phyloP scores from a whole-genome alignment of 78 protist species.

The Anaeramoeba ignava region DNA sequence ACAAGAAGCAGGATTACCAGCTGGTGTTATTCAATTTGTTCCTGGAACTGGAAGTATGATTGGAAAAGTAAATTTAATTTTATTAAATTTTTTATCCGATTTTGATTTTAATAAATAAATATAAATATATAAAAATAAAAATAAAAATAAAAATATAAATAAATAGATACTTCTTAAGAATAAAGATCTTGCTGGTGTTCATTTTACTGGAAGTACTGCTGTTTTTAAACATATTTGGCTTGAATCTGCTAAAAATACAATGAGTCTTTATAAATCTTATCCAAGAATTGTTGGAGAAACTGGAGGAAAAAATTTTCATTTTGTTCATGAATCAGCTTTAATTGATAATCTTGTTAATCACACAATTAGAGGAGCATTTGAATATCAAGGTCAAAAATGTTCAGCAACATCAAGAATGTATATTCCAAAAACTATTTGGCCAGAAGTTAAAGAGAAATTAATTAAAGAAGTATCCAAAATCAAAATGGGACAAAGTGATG shows the following conservation, averaged over 20 bases:
- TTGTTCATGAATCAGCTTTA: slow-evolving; percentile 47
- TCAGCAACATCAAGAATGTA: slow-evolving; percentile 74
- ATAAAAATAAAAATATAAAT: no score
- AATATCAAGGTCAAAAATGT: slow-evolving; percentile 87
- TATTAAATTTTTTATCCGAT: slow-evolving; percentile 60
- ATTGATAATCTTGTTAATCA: slow-evolving; percentile 12
- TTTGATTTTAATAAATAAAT: no score
- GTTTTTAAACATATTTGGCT: slow-evolving; percentile 46
- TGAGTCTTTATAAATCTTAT: slow-evolving; percentile 36
- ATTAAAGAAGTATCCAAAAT: slow-evolving; percentile 10
- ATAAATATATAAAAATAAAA: no score
- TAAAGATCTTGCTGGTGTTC: slow-evolving; percentile 56
- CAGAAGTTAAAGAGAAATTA: slow-evolving; percentile 37
- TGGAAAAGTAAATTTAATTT: no score
- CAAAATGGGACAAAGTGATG: slow-evolving; percentile 21
- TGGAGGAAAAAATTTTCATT: slow-evolving; percentile 89
- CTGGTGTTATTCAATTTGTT: slow-evolving; percentile 62
- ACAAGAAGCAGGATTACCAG: slow-evolving; percentile 84
- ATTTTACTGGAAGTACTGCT: slow-evolving; percentile 78
- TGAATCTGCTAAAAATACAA: slow-evolving; percentile 35
- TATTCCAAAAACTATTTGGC: slow-evolving; percentile 55
- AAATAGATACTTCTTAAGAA: no score
- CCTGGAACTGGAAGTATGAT: slow-evolving; percentile 22
- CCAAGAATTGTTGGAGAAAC: slow-evolving; percentile 85
- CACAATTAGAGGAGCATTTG: slow-evolving; percentile 69